phyloP scores from a whole-genome alignment of 495 filamentous ascomycete species.

The Talaromyces liani region DNA sequence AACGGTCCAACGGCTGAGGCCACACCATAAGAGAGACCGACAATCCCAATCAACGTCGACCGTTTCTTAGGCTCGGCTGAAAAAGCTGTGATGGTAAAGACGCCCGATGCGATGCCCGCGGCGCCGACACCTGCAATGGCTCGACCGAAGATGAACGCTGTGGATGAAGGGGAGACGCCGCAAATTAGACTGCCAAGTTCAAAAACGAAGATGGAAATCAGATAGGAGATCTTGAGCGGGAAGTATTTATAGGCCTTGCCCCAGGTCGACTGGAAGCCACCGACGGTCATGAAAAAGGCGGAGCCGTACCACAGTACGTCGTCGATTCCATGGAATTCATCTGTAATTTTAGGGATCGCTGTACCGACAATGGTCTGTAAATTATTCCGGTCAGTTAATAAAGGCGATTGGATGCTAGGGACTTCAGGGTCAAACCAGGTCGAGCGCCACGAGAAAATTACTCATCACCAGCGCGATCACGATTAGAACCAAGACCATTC shows the following conservation, averaged over 20 bases:
- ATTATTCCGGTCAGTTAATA: too few species aligned
- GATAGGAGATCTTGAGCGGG: conserved; percentile 44
- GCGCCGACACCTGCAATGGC: neutral
- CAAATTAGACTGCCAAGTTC: conserved; percentile 10
- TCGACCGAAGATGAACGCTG: neutral
- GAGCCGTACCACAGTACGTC: conserved; percentile 62
- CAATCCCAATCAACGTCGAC: neutral
- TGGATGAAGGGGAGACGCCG: neutral
- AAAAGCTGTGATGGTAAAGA: neutral
- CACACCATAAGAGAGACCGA: conserved; percentile 16
- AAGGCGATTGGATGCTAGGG: too few species aligned
- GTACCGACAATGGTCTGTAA: conserved; percentile 56
- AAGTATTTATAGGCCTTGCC: conserved; percentile 24
- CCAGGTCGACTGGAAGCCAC: conserved; percentile 43
- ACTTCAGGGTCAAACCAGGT: too few species aligned
- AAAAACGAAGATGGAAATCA: conserved; percentile 55
- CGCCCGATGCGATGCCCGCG: neutral
- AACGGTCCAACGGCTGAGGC: conserved; percentile 38
- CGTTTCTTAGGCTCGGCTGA: neutral
- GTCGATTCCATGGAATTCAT: conserved; percentile 55
- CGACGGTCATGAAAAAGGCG: conserved; percentile 60
- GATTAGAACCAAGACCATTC: too few species aligned
- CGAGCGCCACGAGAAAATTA: too few species aligned
- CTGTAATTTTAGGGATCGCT: conserved; percentile 65
- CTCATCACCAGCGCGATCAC: too few species aligned